Evolutionary conservation across 129 eudicot species (phyloP), one percentile per base, ranked within the genome.

Genomic region (Pittosporum tobira): DNA sequence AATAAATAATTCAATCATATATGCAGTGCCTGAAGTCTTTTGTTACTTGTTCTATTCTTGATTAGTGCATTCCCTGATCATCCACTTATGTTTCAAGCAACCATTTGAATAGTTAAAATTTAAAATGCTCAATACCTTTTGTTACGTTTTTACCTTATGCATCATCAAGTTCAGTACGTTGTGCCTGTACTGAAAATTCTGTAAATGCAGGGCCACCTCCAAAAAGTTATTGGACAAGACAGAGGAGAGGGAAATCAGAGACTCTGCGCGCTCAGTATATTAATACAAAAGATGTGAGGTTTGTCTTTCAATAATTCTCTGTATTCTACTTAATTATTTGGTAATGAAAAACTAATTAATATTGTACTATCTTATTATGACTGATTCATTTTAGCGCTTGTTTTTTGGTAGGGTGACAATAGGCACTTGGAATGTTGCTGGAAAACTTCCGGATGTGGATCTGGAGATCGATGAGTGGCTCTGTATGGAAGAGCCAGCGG

Each of bases 381-480:
- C 42, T 53, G 34, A 46, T 25, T 56, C 43, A 34, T 18, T 56
- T 44, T n/a, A 16, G 31, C 15, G 16, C 34, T 57, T 64, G 37
- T 25, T 34, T 36, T 48, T 58, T 5, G 62, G 57, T 78, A 93
- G 99, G 69, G 83, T 93, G 70, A 93, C 83, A 19, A 69, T 87
- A 61, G 96, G 99, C 43, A 78, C 99, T 61, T 93, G 99, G 99
- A 93, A 93, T 69, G 99, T 93, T 61, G 99, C 99, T 59, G 96
- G 99, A 56, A 81, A 75, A 65, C 68, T 54, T 61, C 99, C 99
- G 51, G 16, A 67, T 26, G 94, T 81, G 46, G 77, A 79, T 77
- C 84, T 93, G 37, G 94, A 87, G 22, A 83, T 93, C 31, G 86
- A 93, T 67, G 96, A 87, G 62, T 93, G 99, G 99, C 87, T 93